phyloP scores from a whole-genome alignment of 371 early-diverging fungal genomes.

The Modicella reniformis region DNA sequence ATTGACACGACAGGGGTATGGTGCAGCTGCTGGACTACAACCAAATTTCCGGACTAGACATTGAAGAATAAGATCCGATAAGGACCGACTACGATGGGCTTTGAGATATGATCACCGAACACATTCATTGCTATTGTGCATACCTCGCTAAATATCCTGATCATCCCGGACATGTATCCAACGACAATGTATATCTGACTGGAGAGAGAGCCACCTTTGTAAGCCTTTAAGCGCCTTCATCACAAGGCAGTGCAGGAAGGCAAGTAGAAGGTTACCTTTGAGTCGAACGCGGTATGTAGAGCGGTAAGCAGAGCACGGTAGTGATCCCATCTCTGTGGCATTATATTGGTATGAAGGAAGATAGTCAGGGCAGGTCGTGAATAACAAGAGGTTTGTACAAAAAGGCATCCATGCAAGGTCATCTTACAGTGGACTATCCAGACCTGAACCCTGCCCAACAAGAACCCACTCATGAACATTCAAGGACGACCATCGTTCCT shows the following conservation, averaged over 20 bases:
- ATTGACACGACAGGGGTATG: slow-evolving; percentile 61
- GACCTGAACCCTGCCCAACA: slow-evolving; percentile 66
- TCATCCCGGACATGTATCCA: slow-evolving; percentile 71
- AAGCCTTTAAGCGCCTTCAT: background rate
- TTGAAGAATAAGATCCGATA: background rate
- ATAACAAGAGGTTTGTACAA: background rate
- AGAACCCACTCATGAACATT: slow-evolving; percentile 37
- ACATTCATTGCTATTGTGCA: background rate
- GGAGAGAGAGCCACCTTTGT: background rate
- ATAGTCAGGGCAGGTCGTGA: background rate
- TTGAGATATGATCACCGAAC: background rate
- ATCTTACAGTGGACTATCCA: slow-evolving; percentile 55
- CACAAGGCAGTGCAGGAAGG: background rate
- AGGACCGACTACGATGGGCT: background rate
- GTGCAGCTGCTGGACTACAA: slow-evolving; percentile 69
- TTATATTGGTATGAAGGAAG: background rate
- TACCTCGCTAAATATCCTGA: slow-evolving; percentile 71
- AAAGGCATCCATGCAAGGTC: no score
- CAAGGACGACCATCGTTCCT: slow-evolving; percentile 3
- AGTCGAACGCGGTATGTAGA: slow-evolving; percentile 65
- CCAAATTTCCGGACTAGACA: slow-evolving; percentile 59
- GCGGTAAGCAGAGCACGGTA: slow-evolving; percentile 63
- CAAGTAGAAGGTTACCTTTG: slow-evolving; percentile 55
- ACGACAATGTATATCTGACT: slow-evolving; percentile 69
- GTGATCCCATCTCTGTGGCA: slow-evolving; percentile 63